Evolutionary conservation across 2,329 filamentous ascomycete genomes (phyloP).

Genomic region (Cytospora piceae): DNA sequence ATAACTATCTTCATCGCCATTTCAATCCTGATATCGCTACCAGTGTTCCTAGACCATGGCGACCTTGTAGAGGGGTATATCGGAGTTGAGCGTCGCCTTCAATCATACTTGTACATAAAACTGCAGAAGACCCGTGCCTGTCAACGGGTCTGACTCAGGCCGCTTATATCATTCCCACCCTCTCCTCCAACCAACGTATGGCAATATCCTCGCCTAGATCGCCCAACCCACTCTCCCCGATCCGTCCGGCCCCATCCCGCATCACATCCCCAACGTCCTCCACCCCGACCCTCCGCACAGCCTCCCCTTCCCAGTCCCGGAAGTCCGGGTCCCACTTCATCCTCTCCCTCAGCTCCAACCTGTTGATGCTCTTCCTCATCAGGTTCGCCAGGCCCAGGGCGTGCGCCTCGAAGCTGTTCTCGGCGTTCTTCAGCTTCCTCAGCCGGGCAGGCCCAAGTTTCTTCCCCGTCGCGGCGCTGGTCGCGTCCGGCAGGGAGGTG

Average conservation of each 20-base stretch:
- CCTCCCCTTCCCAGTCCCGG: slow-evolving; percentile 41
- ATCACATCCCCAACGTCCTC: slow-evolving; percentile 40
- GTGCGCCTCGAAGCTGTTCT: slow-evolving; percentile 52
- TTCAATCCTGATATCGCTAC: neutral
- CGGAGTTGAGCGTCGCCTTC: neutral
- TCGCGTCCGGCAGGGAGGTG: slow-evolving; percentile 24
- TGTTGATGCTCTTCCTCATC: slow-evolving; percentile 55
- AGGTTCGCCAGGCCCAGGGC: slow-evolving; percentile 50
- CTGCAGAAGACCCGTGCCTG: neutral
- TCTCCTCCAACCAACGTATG: slow-evolving; percentile 24
- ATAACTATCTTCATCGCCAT: neutral
- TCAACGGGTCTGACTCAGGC: too few relatives aligned
- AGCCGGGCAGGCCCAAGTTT: slow-evolving; percentile 23
- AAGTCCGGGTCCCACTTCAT: slow-evolving; percentile 47
- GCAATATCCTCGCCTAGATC: slow-evolving; percentile 19
- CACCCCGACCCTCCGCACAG: slow-evolving; percentile 44
- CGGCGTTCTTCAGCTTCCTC: slow-evolving; percentile 31
- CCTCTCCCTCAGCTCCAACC: slow-evolving; percentile 49
- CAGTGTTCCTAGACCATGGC: neutral
- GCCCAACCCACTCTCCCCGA: slow-evolving; percentile 7
- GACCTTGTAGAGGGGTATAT: neutral
- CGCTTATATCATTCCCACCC: slow-evolving; percentile 1
- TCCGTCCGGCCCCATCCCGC: slow-evolving; percentile 34
- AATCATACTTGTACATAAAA: neutral
- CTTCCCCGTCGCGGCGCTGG: slow-evolving; percentile 32